Evolutionary conservation across 176 grass and related monocot genomes (phyloP).

Genomic region (Carex myosuroides): DNA sequence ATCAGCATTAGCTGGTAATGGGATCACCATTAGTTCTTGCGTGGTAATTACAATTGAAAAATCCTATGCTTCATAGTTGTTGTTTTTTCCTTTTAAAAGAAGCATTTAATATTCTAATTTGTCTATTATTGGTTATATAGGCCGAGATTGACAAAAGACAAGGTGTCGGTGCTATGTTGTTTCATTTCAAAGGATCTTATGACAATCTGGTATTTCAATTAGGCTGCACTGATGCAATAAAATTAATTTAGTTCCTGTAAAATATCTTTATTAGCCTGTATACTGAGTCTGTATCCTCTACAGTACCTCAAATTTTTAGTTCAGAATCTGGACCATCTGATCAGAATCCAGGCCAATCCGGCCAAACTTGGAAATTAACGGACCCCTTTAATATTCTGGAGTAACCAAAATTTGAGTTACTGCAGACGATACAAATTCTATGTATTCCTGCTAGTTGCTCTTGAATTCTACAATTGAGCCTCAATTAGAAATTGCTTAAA

Average conservation of each 20-base stretch:
- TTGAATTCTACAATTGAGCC: not conserved
- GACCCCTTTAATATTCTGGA: too few species aligned
- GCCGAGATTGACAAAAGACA: slow-evolving; percentile 68
- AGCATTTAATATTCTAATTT: slow-evolving; percentile 6
- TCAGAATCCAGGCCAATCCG: too few species aligned
- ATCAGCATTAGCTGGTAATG: slow-evolving; percentile 65
- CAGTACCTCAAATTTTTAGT: too few species aligned
- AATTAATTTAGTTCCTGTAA: not conserved
- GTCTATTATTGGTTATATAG: slow-evolving; percentile 31
- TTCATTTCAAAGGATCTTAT: slow-evolving; percentile 69
- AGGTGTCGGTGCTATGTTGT: slow-evolving; percentile 69
- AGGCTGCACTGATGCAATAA: not conserved
- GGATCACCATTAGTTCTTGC: slow-evolving; percentile 81
- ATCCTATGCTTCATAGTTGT: not conserved
- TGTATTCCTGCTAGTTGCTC: not conserved
- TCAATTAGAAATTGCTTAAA: not conserved
- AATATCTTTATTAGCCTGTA: not conserved
- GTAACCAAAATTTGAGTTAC: too few species aligned
- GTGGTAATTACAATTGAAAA: slow-evolving; percentile 48
- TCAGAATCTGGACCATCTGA: too few species aligned
- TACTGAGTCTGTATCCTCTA: not conserved
- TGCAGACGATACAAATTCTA: too few species aligned
- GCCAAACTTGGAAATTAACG: too few species aligned
- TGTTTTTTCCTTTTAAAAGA: not conserved
- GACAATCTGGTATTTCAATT: slow-evolving; percentile 60